Evolutionary conservation across 306 rosid genomes (phyloP), one percentile per base, ranked within the genome.

Genomic region (Dicorynia guianensis): DNA sequence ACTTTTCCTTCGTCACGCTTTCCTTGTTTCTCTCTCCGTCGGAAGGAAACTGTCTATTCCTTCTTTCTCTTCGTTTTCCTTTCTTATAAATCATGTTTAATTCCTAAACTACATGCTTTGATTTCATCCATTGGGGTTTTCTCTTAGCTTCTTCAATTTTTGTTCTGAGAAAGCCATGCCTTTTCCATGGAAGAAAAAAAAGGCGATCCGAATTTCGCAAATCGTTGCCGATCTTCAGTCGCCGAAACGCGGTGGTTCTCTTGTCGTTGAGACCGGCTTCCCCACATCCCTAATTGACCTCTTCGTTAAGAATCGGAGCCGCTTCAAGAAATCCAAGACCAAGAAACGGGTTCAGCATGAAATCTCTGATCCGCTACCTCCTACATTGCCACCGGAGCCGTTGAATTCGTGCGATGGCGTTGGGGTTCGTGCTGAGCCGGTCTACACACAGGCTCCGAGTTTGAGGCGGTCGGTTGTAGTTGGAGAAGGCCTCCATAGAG

Each of bases 181-280:
- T 67, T 75, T 93, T 72, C 94, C 89, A 2, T 91, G 98, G 97
- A 93, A 88, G 89, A 91, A 91, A 47, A 85, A 82, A 53, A 47
- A 59, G 55, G 80, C 67, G 53, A 80, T 77, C 8, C 87, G 91
- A 30, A 81, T 93, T 6, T 91, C 98, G 17, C 88, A 86, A 44
- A 77, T 93, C 59, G 94, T 91, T 35, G 89, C 97, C 53, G 98
- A 91, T 87, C 85, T 93, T 11, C 97, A 91, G 0, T 82, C 97
- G 0, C 93, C 96, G 0, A 83, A 84, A 40, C 96, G 83, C 46
- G 89, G 88, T 4, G 77, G 82, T 14, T 91, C 98, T 0, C 91
- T 93, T 0, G 42, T 38, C 42, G 42, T 38, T 38, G 3, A 38
- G 42, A 38, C 42, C 42, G 42, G 42, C 42, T 38, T 38, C 42